Evolutionary conservation across 768 basidiomycete species (phyloP), one percentile per base, ranked within the genome.

Genomic region (Neoboletus subvelutipes): DNA sequence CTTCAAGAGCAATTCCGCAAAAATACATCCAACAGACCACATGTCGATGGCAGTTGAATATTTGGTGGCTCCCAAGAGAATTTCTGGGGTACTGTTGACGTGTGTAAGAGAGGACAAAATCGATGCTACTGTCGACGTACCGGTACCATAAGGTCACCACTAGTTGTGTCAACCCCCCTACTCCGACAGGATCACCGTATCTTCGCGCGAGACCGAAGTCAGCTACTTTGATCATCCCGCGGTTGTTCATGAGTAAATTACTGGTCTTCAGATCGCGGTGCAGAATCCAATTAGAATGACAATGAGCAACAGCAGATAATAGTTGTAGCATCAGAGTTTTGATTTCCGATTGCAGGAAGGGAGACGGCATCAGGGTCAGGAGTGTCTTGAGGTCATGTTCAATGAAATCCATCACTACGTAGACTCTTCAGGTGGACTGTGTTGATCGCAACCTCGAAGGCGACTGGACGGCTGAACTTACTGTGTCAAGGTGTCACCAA

Each of bases 11-110:
- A 99, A 78, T 71, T 99, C 97, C 15, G 92, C 95, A 67, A 98
- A 98, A 63, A 99, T 98, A 77, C 97, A 99, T 9, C 97, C 97
- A 11, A 97, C 93, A 48, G 93, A 96, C 97, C 97, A 99, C 83
- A 98, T 85, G 71, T 99, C 97, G 55, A 99, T 84, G 0, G 95
- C 88, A 20, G 96, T 99, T 15, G 93, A 90, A 72, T 99, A 99
- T 36, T 88, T 91, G 56, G 85, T 90, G 13, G 92, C 92, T 13
- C 96, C 97, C 28, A 99, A 79, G 17, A 99, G 79, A 46, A 99
- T 91, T 77, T 98, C 97, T 2, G 97, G 97, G 9, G 95, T 92
- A 40, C 94, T 97, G 68, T 46, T 42, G 26, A 47, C 41, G 28
- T 33, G 45, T 50, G 57, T 54, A 24, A 54, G 60, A 55, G 45